phyloP scores from a whole-genome alignment of 305 asterid species.

The Solanum chacoense region DNA sequence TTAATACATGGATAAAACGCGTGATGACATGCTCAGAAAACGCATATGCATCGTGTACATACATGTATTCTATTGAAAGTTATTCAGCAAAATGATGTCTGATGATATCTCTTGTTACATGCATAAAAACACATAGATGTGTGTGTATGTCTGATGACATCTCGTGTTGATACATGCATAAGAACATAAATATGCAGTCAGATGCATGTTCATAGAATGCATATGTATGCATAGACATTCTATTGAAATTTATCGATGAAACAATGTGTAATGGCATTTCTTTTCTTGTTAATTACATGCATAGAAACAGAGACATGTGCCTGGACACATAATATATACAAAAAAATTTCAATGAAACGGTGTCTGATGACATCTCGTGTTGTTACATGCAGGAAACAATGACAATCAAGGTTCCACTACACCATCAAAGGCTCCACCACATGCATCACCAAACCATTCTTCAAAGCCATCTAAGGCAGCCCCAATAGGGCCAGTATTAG shows the following conservation, averaged over 20 bases:
- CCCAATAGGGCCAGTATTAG: conserved; percentile 62
- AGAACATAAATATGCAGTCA: not conserved
- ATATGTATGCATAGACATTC: not conserved
- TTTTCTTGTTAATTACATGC: not conserved
- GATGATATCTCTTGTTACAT: not conserved
- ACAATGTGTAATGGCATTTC: not conserved
- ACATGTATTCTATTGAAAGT: not conserved
- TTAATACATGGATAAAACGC: not conserved
- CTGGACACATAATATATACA: not conserved
- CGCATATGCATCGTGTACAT: not conserved
- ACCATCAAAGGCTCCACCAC: conserved; percentile 20
- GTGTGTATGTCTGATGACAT: not conserved
- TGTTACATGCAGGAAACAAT: not conserved
- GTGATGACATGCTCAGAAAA: conserved; percentile 16
- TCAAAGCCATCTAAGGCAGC: conserved; percentile 19
- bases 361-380: not conserved
- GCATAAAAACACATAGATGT: not conserved
- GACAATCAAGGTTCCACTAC: not conserved
- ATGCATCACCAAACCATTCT: conserved; percentile 27
- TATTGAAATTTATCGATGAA: not conserved
- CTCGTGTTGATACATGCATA: not conserved
- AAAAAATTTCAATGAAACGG: not conserved
- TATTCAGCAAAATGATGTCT: not conserved
- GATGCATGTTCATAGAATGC: not conserved
- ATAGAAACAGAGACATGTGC: not conserved